Percentiles rank a stretch among this genome's conserved stretches.
Conservation (phyloP, 345 rosid species). For the Gossypioides kirkii region DNA sequence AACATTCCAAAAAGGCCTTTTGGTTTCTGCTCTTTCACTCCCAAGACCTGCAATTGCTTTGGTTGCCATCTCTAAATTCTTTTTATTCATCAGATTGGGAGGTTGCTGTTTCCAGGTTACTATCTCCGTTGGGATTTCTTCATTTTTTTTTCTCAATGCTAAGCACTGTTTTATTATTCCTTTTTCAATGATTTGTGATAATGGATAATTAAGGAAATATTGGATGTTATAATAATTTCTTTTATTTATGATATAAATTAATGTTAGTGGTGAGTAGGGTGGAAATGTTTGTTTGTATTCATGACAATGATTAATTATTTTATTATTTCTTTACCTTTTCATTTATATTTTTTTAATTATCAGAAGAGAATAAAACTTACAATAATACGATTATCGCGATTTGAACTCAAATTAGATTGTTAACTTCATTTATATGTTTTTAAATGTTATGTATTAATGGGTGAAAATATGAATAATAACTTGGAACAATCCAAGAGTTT, state of each 20-base stretch:
- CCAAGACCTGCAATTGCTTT: conserved; percentile 91
- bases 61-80: conserved; percentile 66
- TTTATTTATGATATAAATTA: conserved; percentile 15
- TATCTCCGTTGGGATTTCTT: too few relatives aligned
- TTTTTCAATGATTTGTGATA: too few relatives aligned
- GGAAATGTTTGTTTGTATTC: conserved; percentile 17
- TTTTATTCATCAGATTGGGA: too few relatives aligned
- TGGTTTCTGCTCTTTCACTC: conserved; percentile 96
- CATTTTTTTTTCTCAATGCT: conserved; percentile 1
- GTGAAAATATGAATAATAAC: conserved; percentile 12
- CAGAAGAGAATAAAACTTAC: too few relatives aligned
- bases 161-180: not conserved
- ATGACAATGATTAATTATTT: conserved; percentile 27
- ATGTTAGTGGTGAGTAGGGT: conserved; percentile 17
- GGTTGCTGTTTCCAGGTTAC: too few relatives aligned
- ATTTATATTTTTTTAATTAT: too few relatives aligned
- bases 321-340: conserved; percentile 4
- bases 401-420: too few relatives aligned
- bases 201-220: too few relatives aligned
- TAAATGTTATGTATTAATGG: conserved; percentile 20
- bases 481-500: not conserved
- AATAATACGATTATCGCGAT: too few relatives aligned
- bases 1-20: conserved; percentile 94
- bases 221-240: not conserved
- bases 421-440: too few relatives aligned